These are phyloP conservation scores for Boletus reticulatus DNA, from an alignment of 768 basidiomycete genomes.

Conservation along the genomic window DNA sequence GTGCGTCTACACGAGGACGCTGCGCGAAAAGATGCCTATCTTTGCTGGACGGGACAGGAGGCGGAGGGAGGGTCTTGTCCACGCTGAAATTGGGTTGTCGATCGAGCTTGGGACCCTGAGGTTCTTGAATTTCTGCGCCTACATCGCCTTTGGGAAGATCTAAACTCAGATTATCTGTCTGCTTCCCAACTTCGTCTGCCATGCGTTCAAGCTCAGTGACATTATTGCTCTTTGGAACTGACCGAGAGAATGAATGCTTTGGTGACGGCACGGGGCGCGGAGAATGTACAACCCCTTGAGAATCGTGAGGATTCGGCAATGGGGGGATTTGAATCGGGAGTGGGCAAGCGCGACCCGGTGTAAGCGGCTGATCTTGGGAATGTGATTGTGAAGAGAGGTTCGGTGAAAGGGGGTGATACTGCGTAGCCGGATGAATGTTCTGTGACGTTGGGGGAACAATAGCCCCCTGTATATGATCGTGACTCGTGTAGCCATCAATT, in stretches of 20 bases:
- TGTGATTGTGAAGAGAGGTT: constrained; percentile 38
- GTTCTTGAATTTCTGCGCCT: constrained; percentile 15
- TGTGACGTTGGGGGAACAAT: constrained; percentile 56
- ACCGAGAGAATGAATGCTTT: constrained; percentile 44
- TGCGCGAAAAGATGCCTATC: constrained; percentile 13
- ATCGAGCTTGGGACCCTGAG: constrained; percentile 17
- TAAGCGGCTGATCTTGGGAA: constrained; percentile 1
- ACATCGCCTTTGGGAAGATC: constrained; percentile 24
- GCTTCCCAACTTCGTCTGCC: constrained; percentile 53
- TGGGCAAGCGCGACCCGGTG: constrained; percentile 13
- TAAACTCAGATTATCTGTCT: constrained; percentile 26
- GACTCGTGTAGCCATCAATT: constrained; percentile 30
- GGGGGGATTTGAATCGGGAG: constrained; percentile 22
- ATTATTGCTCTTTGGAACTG: constrained; percentile 33
- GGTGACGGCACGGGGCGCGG: constrained; percentile 71
- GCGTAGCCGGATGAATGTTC: constrained; percentile 55
- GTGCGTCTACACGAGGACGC: constrained; percentile 29
- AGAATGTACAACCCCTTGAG: constrained; percentile 48
- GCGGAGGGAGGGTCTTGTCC: constrained; percentile 62
- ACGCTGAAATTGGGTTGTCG: constrained; percentile 18
- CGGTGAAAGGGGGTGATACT: constrained; percentile 62
- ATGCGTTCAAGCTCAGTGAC: constrained; percentile 72
- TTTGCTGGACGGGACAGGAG: constrained; percentile 52
- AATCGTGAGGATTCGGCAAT: constrained; percentile 30
- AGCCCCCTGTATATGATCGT: constrained; percentile 60